Conservation (phyloP, 176 grass and related monocot genomes). For the Phyllostachys edulis region DNA sequence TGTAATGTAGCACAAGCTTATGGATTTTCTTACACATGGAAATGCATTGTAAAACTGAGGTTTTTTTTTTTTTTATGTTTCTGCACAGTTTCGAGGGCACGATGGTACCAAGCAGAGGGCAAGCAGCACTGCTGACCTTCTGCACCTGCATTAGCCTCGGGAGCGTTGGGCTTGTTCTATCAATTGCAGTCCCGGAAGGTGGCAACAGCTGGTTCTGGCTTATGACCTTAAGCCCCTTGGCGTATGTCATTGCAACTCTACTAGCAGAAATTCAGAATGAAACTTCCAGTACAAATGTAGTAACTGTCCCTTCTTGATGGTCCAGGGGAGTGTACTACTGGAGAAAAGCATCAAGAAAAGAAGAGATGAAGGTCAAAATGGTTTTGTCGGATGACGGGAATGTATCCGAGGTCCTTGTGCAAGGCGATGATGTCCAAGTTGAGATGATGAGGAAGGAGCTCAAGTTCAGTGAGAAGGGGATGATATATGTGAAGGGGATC, state of each 20-base stretch:
- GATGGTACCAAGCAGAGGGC: slow-evolving; percentile 87
- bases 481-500: slow-evolving; percentile 92
- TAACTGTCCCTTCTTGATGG: slow-evolving; percentile 24
- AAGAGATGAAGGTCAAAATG: slow-evolving; percentile 96
- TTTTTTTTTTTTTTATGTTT: not conserved
- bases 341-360: slow-evolving; percentile 83
- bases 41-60: not conserved
- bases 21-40: not conserved
- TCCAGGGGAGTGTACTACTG: slow-evolving; percentile 92
- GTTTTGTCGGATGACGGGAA: slow-evolving; percentile 51
- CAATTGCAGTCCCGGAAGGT: slow-evolving; percentile 84
- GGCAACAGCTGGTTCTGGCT: slow-evolving; percentile 99
- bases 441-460: slow-evolving; percentile 92
- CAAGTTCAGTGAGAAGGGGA: slow-evolving; percentile 77
- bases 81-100: slow-evolving; percentile 78
- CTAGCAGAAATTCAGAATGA: slow-evolving; percentile 20
- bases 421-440: slow-evolving; percentile 82
- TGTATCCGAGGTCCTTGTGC: slow-evolving; percentile 68
- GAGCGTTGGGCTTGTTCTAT: slow-evolving; percentile 84
- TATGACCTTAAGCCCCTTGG: slow-evolving; percentile 79
- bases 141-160: slow-evolving; percentile 93
- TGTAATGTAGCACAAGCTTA: not conserved
- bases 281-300: not conserved
- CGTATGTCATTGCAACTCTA: slow-evolving; percentile 54
- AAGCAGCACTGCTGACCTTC: slow-evolving; percentile 90